Conservation (phyloP, 1,139 yeast genomes). For the Hyphopichia pseudoburtonii region DNA sequence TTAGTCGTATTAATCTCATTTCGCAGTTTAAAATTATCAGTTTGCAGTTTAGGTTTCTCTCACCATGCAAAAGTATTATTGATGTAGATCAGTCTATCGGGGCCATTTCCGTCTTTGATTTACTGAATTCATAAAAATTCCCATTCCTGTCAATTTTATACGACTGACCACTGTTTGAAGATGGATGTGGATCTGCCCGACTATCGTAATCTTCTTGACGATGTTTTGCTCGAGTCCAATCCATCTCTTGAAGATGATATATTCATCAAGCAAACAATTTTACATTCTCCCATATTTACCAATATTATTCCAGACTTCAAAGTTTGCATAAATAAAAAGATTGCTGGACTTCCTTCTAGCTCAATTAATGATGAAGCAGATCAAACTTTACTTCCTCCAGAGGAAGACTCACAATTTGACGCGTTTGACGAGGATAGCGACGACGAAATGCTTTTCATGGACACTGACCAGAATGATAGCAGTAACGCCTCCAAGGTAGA, state of each 20-base stretch:
- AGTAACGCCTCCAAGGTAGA: neutral
- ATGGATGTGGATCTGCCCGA: neutral
- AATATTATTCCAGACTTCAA: constrained; percentile 33
- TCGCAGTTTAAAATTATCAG: no score
- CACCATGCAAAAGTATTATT: no score
- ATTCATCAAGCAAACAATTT: constrained; percentile 33
- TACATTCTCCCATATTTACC: constrained; percentile 37
- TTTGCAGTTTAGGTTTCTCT: no score
- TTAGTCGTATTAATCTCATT: no score
- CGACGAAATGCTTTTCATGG: constrained; percentile 22
- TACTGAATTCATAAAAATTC: no score
- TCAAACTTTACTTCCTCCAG: constrained; percentile 35
- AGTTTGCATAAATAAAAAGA: constrained; percentile 33
- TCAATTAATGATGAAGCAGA: constrained; percentile 41
- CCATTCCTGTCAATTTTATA: no score
- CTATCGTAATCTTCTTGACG: neutral
- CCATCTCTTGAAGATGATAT: constrained; percentile 5
- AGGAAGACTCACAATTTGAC: constrained; percentile 42
- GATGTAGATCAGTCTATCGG: no score
- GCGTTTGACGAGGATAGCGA: constrained; percentile 41
- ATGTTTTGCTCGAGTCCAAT: neutral
- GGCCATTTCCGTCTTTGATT: no score
- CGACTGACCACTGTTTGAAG: no score
- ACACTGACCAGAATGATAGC: constrained; percentile 2
- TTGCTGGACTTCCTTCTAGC: constrained; percentile 31